Percentiles rank a stretch among this genome's conserved stretches.
Conservation (phyloP, 2,329 filamentous ascomycete species). For the Apiospora koreana region DNA sequence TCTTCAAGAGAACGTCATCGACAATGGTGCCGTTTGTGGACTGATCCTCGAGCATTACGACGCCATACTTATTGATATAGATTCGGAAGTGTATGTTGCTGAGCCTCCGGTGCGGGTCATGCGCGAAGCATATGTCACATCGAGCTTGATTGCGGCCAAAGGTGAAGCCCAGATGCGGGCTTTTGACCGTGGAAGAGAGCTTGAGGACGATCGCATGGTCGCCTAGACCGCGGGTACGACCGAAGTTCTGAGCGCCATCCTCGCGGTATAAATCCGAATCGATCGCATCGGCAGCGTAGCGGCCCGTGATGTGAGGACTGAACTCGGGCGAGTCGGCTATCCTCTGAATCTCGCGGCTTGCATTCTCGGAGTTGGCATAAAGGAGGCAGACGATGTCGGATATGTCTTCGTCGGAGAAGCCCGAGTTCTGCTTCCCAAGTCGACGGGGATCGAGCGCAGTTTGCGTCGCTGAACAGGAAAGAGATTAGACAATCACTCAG, state of each 20-base stretch:
- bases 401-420: constrained; percentile 78
- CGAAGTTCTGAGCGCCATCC: constrained; percentile 51
- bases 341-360: constrained; percentile 67
- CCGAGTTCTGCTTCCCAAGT: constrained; percentile 77
- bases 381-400: constrained; percentile 89
- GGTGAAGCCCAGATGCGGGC: constrained; percentile 71
- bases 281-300: constrained; percentile 50
- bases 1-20: constrained; percentile 69
- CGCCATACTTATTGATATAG: constrained; percentile 81
- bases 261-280: constrained; percentile 53
- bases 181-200: constrained; percentile 72
- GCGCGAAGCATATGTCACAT: constrained; percentile 71
- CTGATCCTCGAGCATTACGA: constrained; percentile 88
- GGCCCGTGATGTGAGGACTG: constrained; percentile 51
- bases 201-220: constrained; percentile 76
- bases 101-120: constrained; percentile 70
- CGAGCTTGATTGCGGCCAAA: constrained; percentile 76
- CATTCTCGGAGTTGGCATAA: constrained; percentile 73
- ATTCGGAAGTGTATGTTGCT: constrained; percentile 98
- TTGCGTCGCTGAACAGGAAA: constrained; percentile 65
- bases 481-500: not conserved
- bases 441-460: constrained; percentile 79
- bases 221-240: constrained; percentile 53
- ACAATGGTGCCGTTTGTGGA: constrained; percentile 97
- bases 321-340: constrained; percentile 44